phyloP scores from a whole-genome alignment of 345 rosid species.

The Moringa oleifera region DNA sequence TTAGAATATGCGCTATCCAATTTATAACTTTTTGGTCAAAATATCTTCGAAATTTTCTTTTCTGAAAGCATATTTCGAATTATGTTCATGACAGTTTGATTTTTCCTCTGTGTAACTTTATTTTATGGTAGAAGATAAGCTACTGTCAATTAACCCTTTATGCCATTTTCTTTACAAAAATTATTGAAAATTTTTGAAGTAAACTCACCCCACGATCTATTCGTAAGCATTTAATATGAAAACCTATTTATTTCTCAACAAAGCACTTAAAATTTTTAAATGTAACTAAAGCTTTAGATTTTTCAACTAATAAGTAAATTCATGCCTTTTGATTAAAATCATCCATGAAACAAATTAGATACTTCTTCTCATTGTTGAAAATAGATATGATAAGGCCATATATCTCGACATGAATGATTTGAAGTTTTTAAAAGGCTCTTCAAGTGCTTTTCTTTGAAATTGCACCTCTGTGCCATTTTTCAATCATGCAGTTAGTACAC shows the following conservation, averaged over 20 bases:
- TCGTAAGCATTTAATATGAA: not conserved
- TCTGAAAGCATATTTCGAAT: not conserved
- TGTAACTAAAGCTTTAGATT: too few species aligned
- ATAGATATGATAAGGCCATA: not conserved
- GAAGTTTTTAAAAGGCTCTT: not conserved
- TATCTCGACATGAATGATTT: not conserved
- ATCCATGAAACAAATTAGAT: not conserved
- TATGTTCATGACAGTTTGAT: not conserved
- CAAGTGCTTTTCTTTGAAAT: not conserved
- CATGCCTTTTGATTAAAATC: too few species aligned
- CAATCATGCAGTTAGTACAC: not conserved
- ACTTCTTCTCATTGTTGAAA: not conserved
- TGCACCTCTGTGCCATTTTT: not conserved
- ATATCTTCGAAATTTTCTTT: not conserved
- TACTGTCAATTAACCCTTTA: not conserved
- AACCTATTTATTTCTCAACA: not conserved
- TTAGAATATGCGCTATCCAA: not conserved
- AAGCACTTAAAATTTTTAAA: too few species aligned
- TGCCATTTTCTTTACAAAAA: not conserved
- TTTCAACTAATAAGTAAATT: too few species aligned
- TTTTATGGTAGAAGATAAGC: not conserved
- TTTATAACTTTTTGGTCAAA: slow-evolving; percentile 12
- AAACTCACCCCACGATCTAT: not conserved
- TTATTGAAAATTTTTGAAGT: too few species aligned
- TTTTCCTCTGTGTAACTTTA: not conserved